These are phyloP conservation scores for Xerocomus amazonicus DNA, from an alignment of 1,284 basidiomycete species.

Conservation along the genomic window DNA sequence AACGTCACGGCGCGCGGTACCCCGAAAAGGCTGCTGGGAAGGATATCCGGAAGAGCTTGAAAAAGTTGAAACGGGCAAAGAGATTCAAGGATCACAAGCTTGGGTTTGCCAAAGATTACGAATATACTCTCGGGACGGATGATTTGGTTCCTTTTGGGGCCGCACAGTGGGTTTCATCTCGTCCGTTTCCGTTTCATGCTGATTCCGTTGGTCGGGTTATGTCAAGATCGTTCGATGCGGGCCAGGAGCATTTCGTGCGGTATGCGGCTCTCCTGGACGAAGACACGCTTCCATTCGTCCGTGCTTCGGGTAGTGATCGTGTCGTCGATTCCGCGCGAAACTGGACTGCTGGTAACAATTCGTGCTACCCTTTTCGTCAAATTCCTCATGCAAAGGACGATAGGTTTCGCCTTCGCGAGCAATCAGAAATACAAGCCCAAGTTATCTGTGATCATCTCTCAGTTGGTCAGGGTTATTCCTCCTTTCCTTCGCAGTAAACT, in stretches of 20 bases:
- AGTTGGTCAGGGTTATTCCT: conserved; percentile 43
- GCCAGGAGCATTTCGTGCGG: conserved; percentile 45
- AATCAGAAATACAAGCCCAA: conserved; percentile 37
- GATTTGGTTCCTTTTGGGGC: conserved; percentile 70
- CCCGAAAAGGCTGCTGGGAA: conserved; percentile 53
- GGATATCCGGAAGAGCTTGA: conserved; percentile 46
- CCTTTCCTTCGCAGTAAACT: background rate
- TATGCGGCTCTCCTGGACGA: conserved; percentile 46
- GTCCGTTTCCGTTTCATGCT: background rate
- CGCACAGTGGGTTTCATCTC: conserved; percentile 50
- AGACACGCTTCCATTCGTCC: conserved; percentile 56
- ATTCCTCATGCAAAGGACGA: background rate
- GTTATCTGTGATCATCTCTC: conserved; percentile 51
- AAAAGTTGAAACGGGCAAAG: conserved; percentile 46
- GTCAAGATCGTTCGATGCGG: conserved; percentile 48
- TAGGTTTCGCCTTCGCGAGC: conserved; percentile 58
- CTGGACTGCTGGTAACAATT: conserved; percentile 58
- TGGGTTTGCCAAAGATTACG: conserved; percentile 56
- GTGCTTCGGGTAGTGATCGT: conserved; percentile 55
- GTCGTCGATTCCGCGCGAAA: conserved; percentile 66
- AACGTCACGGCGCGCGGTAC: conserved; percentile 79
- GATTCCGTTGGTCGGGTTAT: background rate
- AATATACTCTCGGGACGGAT: conserved; percentile 53
- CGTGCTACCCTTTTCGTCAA: background rate
- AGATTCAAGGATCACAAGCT: conserved; percentile 46